A percentile compares a stretch with the other conserved stretches of the same genome.
Evolutionary conservation across 495 filamentous ascomycete genomes (phyloP).

Genomic region (Bathelium albidoporum): DNA sequence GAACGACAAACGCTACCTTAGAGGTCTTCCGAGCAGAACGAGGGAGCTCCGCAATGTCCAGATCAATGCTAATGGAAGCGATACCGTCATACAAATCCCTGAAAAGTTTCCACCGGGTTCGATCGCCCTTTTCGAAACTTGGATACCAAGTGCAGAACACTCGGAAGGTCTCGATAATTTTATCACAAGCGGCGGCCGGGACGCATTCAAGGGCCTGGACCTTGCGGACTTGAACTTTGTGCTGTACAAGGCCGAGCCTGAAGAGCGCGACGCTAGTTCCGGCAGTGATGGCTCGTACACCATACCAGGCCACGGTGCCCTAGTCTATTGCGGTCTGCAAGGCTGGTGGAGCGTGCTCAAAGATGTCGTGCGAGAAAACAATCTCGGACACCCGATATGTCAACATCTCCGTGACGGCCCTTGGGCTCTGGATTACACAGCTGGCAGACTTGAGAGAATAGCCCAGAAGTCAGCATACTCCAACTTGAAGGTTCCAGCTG

Average conservation of each 20-base stretch:
- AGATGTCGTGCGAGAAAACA: constrained; percentile 74
- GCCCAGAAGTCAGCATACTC: constrained; percentile 49
- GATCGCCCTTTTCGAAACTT: constrained; percentile 91
- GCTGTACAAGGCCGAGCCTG: constrained; percentile 83
- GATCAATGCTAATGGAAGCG: constrained; percentile 55
- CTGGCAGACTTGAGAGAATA: constrained; percentile 64
- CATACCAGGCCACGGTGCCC: constrained; percentile 69
- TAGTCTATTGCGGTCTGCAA: constrained; percentile 93
- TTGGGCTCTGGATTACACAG: constrained; percentile 89
- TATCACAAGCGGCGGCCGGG: constrained; percentile 68
- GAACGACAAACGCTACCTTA: constrained; percentile 57
- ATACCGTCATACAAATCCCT: constrained; percentile 71
- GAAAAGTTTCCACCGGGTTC: constrained; percentile 81
- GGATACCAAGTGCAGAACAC: constrained; percentile 76
- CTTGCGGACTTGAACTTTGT: constrained; percentile 84
- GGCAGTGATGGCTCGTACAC: constrained; percentile 78
- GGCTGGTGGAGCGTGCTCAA: constrained; percentile 96
- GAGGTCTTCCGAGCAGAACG: constrained; percentile 72
- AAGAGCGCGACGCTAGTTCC: constrained; percentile 72
- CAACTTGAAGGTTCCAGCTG: constrained; percentile 50
- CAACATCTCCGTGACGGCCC: constrained; percentile 83
- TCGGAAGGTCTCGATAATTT: constrained; percentile 69
- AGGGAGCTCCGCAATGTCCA: constrained; percentile 57
- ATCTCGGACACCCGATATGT: constrained; percentile 87
- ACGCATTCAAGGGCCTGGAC: constrained; percentile 62